Conservation (phyloP, 1,284 basidiomycete species). For the Vanrija humicola region DNA sequence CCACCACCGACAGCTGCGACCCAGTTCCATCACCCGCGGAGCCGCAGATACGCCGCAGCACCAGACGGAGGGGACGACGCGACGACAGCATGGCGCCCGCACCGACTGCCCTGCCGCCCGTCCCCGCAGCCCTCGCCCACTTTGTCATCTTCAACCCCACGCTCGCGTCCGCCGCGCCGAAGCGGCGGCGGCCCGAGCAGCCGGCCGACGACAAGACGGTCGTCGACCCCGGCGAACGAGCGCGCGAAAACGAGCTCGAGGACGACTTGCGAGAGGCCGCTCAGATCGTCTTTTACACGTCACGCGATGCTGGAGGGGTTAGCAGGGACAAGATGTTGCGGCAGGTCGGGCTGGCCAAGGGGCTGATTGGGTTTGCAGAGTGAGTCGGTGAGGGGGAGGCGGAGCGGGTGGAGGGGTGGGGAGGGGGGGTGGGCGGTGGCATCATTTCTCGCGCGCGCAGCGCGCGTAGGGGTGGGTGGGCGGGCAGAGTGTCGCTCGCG, state of each 20-base stretch:
- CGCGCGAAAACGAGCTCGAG: conserved; percentile 35
- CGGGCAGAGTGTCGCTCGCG: too few species aligned
- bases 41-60: too few species aligned
- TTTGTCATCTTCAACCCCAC: conserved; percentile 45
- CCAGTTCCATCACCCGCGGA: too few species aligned
- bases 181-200: background rate
- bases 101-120: background rate
- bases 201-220: too few species aligned
- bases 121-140: conserved; percentile 30
- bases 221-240: conserved; percentile 4
- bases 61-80: background rate
- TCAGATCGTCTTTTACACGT: conserved; percentile 46
- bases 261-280: conserved; percentile 41
- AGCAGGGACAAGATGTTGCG: conserved; percentile 42
- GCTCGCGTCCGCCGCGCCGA: conserved; percentile 2
- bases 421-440: too few species aligned
- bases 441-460: too few species aligned
- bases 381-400: conserved; percentile 10
- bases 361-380: conserved; percentile 43
- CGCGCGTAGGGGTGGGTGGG: too few species aligned
- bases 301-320: conserved; percentile 30
- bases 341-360: conserved; percentile 43
- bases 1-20: too few species aligned
- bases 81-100: background rate
- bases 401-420: background rate